Evolutionary conservation across 202 grass and related monocot species (phyloP).

Genomic region (Musa balbisiana): DNA sequence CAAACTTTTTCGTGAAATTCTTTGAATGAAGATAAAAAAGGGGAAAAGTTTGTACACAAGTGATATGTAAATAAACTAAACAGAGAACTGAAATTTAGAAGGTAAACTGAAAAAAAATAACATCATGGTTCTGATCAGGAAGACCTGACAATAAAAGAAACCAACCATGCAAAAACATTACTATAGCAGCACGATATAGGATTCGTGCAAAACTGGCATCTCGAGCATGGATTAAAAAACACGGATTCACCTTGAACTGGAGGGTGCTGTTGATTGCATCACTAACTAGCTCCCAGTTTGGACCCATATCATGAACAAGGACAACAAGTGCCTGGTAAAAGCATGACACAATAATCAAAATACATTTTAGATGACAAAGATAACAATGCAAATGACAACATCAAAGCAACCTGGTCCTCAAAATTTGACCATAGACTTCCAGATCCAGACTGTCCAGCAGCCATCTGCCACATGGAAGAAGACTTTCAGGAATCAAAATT

Average conservation of each 20-base stretch:
- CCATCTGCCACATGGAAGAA: constrained; percentile 10
- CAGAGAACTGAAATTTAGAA: neutral
- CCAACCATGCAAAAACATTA: neutral
- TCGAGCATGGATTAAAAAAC: neutral
- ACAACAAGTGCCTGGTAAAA: constrained; percentile 20
- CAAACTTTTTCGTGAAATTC: neutral
- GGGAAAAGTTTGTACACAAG: neutral
- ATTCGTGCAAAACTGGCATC: neutral
- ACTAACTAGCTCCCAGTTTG: constrained; percentile 29
- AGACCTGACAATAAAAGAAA: neutral
- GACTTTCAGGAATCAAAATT: neutral
- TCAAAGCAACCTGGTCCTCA: constrained; percentile 23
- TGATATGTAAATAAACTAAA: neutral
- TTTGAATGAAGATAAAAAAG: neutral
- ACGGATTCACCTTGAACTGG: constrained; percentile 16
- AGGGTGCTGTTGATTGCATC: constrained; percentile 24
- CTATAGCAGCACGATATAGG: neutral
- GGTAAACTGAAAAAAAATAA: neutral
- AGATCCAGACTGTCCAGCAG: constrained; percentile 12
- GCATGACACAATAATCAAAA: neutral
- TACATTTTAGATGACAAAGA: neutral
- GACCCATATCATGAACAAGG: constrained; percentile 29
- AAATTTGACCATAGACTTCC: constrained; percentile 25
- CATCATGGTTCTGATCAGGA: neutral
- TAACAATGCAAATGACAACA: neutral